These are phyloP conservation scores for Coniochaeta ligniaria DNA, from an alignment of 2,329 filamentous ascomycete genomes.

Conservation along the genomic window DNA sequence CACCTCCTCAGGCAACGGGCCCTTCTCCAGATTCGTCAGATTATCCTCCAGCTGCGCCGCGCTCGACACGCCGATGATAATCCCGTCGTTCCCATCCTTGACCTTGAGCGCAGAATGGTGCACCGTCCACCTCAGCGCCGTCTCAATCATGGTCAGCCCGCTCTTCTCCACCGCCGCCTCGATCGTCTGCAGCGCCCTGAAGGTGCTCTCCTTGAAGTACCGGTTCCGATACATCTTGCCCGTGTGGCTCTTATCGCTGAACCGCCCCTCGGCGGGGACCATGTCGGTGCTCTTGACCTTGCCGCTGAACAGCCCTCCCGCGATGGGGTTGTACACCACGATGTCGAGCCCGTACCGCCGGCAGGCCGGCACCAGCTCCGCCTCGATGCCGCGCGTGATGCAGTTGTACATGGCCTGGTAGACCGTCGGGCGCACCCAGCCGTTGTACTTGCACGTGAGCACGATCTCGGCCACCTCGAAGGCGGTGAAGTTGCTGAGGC, in stretches of 20 bases:
- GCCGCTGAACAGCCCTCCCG: constrained; percentile 63
- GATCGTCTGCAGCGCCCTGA: constrained; percentile 54
- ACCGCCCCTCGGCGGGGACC: constrained; percentile 19
- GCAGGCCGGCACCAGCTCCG: constrained; percentile 58
- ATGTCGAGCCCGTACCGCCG: constrained; percentile 62
- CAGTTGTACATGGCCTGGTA: constrained; percentile 73
- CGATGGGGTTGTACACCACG: constrained; percentile 65
- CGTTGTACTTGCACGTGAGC: constrained; percentile 58
- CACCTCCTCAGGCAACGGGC: constrained; percentile 65
- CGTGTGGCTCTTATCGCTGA: constrained; percentile 15
- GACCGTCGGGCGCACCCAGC: constrained; percentile 63
- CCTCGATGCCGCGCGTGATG: constrained; percentile 40
- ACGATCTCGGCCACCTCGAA: constrained; percentile 73
- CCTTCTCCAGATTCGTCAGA: constrained; percentile 43
- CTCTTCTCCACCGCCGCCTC: constrained; percentile 57
- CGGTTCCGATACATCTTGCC: constrained; percentile 50
- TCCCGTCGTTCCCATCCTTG: constrained; percentile 30
- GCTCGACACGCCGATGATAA: constrained; percentile 44
- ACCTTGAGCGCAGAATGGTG: constrained; percentile 53
- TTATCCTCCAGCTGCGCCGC: constrained; percentile 42
- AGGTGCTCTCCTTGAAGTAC: constrained; percentile 56
- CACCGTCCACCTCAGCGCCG: constrained; percentile 59
- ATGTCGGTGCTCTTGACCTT: constrained; percentile 33
- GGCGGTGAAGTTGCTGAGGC: constrained; percentile 65
- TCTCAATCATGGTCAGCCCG: constrained; percentile 58